Percentiles rank a stretch among this genome's conserved stretches.
These are phyloP conservation scores for Pseudogymnoascus sp. DNA, from an alignment of 2,329 filamentous ascomycete species.

Conservation along the genomic window DNA sequence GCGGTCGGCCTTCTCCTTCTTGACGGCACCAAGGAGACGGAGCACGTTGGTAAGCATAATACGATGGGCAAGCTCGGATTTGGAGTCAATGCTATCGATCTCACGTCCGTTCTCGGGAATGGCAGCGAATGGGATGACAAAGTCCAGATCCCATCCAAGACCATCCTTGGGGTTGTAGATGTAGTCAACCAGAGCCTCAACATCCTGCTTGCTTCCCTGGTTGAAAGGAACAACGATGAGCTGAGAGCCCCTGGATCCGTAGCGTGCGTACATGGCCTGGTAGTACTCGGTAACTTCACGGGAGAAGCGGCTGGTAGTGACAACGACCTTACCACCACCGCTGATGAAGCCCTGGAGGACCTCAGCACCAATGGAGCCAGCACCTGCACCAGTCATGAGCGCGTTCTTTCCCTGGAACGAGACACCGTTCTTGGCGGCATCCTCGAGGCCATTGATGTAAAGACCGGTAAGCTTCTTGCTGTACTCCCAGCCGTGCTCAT, in stretches of 20 bases:
- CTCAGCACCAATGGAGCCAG: slow-evolving; percentile 94
- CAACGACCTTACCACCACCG: slow-evolving; percentile 91
- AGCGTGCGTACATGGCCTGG: slow-evolving; percentile 95
- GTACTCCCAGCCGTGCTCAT: slow-evolving; percentile 94
- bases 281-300: slow-evolving; percentile 98
- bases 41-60: slow-evolving; percentile 98
- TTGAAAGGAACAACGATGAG: slow-evolving; percentile 98
- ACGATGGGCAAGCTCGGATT: slow-evolving; percentile 93
- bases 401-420: slow-evolving; percentile 93
- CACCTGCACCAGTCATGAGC: slow-evolving; percentile 96
- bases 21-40: slow-evolving; percentile 82
- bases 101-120: slow-evolving; percentile 97
- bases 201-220: slow-evolving; percentile 95
- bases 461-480: slow-evolving; percentile 95
- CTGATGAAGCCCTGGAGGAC: slow-evolving; percentile 93
- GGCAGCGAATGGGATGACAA: slow-evolving; percentile 89
- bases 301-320: slow-evolving; percentile 94
- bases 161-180: slow-evolving; percentile 96
- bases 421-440: slow-evolving; percentile 77
- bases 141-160: slow-evolving; percentile 96
- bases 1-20: slow-evolving; percentile 77
- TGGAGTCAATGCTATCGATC: slow-evolving; percentile 93
- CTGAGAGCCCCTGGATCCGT: slow-evolving; percentile 87
- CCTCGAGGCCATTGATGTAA: slow-evolving; percentile 86
- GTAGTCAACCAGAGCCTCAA: slow-evolving; percentile 87